phyloP scores from a whole-genome alignment of 2,329 filamentous ascomycete species.

The Fusarium coicis region DNA sequence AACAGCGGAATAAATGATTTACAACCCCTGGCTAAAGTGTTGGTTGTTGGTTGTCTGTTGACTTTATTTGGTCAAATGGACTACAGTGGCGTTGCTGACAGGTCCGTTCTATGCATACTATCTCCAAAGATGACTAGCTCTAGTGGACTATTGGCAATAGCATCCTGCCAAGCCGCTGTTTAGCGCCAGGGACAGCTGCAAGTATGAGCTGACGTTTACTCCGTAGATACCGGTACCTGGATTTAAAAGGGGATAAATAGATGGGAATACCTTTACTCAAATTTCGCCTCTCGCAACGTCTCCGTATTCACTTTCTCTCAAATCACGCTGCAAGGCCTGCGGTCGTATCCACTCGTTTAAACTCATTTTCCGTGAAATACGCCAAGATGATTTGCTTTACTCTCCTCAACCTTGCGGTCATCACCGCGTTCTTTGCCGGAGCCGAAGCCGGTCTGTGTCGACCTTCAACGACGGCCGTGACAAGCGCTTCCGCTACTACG shows the following conservation, averaged over 20 bases:
- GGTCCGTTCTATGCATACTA: neutral
- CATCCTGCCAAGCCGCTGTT: neutral
- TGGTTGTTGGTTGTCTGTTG: neutral
- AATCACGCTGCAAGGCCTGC: neutral
- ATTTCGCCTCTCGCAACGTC: neutral
- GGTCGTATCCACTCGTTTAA: neutral
- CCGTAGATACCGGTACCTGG: too few relatives aligned
- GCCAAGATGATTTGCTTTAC: neutral
- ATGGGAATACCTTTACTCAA: rapidly evolving
- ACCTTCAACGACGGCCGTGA: neutral
- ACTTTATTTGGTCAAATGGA: neutral
- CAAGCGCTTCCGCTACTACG: neutral
- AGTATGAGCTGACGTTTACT: neutral
- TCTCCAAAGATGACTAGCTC: neutral
- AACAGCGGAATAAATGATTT: neutral
- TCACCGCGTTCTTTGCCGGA: neutral
- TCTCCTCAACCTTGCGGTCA: neutral
- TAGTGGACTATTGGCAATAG: neutral
- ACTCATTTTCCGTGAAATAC: neutral
- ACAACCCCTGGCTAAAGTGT: neutral
- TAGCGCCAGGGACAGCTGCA: neutral
- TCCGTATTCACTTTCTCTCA: neutral
- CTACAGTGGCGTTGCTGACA: neutral
- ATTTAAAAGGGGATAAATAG: neutral
- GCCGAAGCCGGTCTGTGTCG: neutral